Evolutionary conservation across 1,284 basidiomycete genomes (phyloP).

Genomic region (Cutaneotrichosporon sp.): DNA sequence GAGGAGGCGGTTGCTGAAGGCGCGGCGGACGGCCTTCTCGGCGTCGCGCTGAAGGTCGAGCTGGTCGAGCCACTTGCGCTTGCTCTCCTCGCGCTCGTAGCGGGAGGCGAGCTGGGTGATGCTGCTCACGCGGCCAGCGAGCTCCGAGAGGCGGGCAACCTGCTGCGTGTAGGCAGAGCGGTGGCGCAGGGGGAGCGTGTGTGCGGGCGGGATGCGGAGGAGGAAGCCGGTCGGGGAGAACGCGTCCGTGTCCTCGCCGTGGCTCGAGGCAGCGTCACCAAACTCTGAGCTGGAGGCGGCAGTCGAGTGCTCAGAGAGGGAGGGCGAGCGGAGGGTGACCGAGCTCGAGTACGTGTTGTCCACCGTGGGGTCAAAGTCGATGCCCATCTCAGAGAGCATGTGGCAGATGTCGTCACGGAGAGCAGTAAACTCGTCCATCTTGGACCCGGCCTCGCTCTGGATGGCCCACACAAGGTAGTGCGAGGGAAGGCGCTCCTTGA

Average conservation of each 20-base stretch:
- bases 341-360: slow-evolving; percentile 1
- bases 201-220: slow-evolving; percentile 43
- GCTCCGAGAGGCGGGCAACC: slow-evolving; percentile 38
- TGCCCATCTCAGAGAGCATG: slow-evolving; percentile 29
- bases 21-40: slow-evolving; percentile 44
- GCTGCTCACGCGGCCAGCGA: slow-evolving; percentile 39
- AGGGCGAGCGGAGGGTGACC: slow-evolving; percentile 5
- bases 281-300: slow-evolving; percentile 20
- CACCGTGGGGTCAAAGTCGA: slow-evolving; percentile 24
- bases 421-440: slow-evolving; percentile 38
- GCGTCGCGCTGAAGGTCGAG: slow-evolving; percentile 43
- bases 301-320: slow-evolving; percentile 16
- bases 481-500: slow-evolving; percentile 49
- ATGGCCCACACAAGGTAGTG: slow-evolving; percentile 50
- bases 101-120: slow-evolving; percentile 41
- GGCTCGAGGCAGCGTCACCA: slow-evolving; percentile 13
- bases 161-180: slow-evolving; percentile 40
- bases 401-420: slow-evolving; percentile 37
- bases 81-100: slow-evolving; percentile 51
- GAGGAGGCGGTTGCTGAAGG: slow-evolving; percentile 41
- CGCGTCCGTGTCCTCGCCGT: slow-evolving; percentile 18
- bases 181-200: slow-evolving; percentile 35
- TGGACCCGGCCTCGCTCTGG: slow-evolving; percentile 37
- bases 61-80: slow-evolving; percentile 48
- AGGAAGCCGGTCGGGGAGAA: slow-evolving; percentile 31